phyloP scores from a whole-genome alignment of 208 protist species.

The Acanthamoeba castellanii region DNA sequence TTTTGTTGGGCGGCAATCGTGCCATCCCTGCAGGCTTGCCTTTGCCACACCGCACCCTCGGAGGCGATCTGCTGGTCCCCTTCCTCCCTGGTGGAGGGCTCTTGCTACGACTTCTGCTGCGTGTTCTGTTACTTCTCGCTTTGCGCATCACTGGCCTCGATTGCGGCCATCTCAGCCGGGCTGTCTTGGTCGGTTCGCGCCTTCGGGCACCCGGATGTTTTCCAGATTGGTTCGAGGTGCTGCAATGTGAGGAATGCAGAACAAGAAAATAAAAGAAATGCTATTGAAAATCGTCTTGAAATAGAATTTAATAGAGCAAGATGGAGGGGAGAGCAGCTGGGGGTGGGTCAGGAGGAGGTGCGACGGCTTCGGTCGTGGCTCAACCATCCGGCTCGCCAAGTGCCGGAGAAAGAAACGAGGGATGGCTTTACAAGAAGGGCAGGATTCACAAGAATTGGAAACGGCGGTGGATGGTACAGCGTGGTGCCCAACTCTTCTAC shows the following conservation, averaged over 20 bases:
- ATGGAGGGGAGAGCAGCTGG: background rate
- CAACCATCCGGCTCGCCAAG: background rate
- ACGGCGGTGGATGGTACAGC: slow-evolving; percentile 36
- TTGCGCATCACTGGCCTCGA: too few species aligned
- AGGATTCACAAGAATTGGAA: slow-evolving; percentile 70
- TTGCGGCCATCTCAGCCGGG: too few species aligned
- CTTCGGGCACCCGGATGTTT: background rate
- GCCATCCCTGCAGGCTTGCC: background rate
- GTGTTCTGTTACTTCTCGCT: background rate
- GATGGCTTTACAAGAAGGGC: slow-evolving; percentile 48
- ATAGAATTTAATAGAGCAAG: too few species aligned
- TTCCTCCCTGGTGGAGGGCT: background rate
- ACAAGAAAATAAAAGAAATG: too few species aligned
- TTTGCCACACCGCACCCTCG: background rate
- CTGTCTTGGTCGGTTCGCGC: too few species aligned
- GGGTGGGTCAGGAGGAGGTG: background rate
- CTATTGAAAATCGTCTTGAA: too few species aligned
- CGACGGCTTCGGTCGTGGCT: background rate
- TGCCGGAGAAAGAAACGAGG: background rate
- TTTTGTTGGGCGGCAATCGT: background rate
- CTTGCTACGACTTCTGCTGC: background rate
- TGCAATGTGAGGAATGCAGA: too few species aligned
- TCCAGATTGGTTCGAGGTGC: too few species aligned
- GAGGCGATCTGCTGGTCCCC: background rate
- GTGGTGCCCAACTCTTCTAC: slow-evolving; percentile 34